Conservation (phyloP, 257 asterid species). For the Verbascum thapsus region DNA sequence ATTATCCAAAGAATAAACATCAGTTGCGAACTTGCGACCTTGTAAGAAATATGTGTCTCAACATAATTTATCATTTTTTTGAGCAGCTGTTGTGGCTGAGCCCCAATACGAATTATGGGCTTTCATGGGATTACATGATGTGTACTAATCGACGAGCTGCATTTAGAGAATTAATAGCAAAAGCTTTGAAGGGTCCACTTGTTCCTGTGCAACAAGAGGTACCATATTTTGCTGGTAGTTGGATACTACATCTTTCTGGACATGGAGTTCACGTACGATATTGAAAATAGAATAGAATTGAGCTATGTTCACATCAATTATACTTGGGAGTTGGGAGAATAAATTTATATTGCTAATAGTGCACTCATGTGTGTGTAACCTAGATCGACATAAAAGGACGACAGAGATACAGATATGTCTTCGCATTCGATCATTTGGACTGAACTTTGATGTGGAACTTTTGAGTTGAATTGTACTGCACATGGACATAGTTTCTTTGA, state of each 20-base stretch:
- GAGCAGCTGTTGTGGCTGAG: slow-evolving; percentile 87
- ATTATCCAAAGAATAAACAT: slow-evolving; percentile 24
- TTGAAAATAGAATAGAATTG: slow-evolving; percentile 14
- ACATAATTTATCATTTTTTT: slow-evolving; percentile 29
- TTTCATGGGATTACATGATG: slow-evolving; percentile 95
- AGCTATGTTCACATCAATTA: not conserved
- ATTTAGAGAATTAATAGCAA: slow-evolving; percentile 83
- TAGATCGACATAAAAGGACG: too few relatives aligned
- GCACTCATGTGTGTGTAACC: not conserved
- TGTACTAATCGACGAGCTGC: slow-evolving; percentile 98
- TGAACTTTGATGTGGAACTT: slow-evolving; percentile 15
- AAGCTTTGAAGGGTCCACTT: slow-evolving; percentile 91
- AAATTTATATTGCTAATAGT: not conserved
- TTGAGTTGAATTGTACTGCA: not conserved
- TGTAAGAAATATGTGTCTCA: slow-evolving; percentile 16
- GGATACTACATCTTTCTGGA: slow-evolving; percentile 6
- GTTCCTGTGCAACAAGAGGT: slow-evolving; percentile 94
- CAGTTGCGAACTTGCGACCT: not conserved
- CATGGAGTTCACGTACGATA: slow-evolving; percentile 8
- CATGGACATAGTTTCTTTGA: slow-evolving; percentile 5
- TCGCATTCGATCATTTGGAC: slow-evolving; percentile 19
- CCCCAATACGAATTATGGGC: slow-evolving; percentile 85
- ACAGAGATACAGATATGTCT: not conserved
- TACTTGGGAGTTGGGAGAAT: not conserved
- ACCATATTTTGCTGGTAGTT: slow-evolving; percentile 17